Percentiles rank a stretch among this genome's conserved stretches.
phyloP scores from a whole-genome alignment of 176 grass and related monocot species.

The Eleusine indica region DNA sequence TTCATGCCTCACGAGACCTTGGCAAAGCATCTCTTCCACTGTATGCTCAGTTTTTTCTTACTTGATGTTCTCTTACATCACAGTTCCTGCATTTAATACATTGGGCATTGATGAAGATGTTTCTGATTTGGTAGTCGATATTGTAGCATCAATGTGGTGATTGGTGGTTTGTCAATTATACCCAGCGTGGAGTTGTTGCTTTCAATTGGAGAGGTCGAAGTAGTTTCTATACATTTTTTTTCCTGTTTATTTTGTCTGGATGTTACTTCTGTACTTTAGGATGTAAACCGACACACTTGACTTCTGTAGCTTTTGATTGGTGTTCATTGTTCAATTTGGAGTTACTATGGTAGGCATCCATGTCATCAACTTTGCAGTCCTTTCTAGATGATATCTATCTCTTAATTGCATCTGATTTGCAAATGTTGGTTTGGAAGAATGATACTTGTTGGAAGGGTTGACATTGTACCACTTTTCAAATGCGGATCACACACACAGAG shows the following conservation, averaged over 20 bases:
- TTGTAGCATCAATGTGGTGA: slow-evolving; percentile 12
- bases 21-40: slow-evolving; percentile 96
- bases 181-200: background rate
- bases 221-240: background rate
- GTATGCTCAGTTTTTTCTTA: slow-evolving; percentile 46
- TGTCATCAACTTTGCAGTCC: too few relatives aligned
- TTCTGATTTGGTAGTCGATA: slow-evolving; percentile 1
- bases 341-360: too few relatives aligned
- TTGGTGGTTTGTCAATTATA: slow-evolving; percentile 39
- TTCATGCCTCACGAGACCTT: slow-evolving; percentile 87
- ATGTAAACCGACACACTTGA: too few relatives aligned
- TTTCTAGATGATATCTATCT: background rate
- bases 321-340: too few relatives aligned
- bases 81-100: background rate
- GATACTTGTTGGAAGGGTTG: background rate
- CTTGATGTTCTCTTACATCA: background rate
- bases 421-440: background rate
- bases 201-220: background rate
- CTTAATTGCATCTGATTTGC: background rate
- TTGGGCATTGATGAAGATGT: slow-evolving; percentile 1
- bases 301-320: too few relatives aligned
- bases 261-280: too few relatives aligned
- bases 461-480: background rate
- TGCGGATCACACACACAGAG: background rate
- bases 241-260: too few relatives aligned